Base-by-base conservation (phyloP, 352 stramenopile genomes). In the Phytophthora idaei region DNA sequence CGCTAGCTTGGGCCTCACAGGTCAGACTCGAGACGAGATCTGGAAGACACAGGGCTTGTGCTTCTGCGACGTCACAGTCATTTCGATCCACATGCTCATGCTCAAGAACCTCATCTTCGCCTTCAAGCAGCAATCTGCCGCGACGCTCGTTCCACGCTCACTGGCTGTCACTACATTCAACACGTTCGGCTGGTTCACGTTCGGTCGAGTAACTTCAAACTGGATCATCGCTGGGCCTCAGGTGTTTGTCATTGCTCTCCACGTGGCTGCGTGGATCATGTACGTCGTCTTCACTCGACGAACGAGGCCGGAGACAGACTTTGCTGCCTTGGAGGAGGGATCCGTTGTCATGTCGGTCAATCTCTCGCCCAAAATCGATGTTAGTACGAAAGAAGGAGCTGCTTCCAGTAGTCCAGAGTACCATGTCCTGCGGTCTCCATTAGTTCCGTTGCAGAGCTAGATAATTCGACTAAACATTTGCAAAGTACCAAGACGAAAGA, bases 201-300 rank as follows among this genome's bases (percentile, higher is more conserved):
- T 85, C 61, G 72, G 64, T n/a, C 48, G 47, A 5, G 57, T 90
- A 48, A 78, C 70, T n/a, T 63, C 58, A 25, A 77, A 85, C 56
- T 86, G 74, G 78, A 74, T 90, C 68, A 83, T 89, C 45, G 74
- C 80, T 21, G 69, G 61, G 6, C 76, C 80, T 0, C 81, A 85
- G 63, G 64, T 69, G 10, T 72, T 85, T 37, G 77, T 78, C 59
- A 73, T 81, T 41, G 46, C 68, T 28, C 57, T 84, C 5, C 61
- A 81, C 54, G 44, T 69, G 37, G 52, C 66, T 34, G 69, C 72
- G 15, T 71, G 73, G 55, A 71, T 25, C 34, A 74, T 78, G 57
- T 81, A 74, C 66, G 31, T 74, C 54, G 53, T 76, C 49, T 81
- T 74, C 46, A 58, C 55, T 6, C 32, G 52, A 6, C 66, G 34